Conservation (phyloP, 208 protist species). For the Acanthamoeba comandoni region DNA sequence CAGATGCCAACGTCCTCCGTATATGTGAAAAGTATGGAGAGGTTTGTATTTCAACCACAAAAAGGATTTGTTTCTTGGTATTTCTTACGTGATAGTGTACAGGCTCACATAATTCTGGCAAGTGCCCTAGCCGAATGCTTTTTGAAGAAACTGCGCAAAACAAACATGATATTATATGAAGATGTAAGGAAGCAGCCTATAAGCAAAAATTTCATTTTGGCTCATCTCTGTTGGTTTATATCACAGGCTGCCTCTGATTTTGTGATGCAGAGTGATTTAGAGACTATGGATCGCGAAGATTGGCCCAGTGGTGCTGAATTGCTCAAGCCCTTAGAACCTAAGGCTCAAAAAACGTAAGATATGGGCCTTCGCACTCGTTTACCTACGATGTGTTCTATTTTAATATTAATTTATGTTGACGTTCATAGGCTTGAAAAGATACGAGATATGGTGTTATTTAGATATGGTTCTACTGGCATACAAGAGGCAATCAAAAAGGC, state of each 20-base stretch:
- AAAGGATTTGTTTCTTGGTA: background rate
- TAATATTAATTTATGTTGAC: constrained; percentile 4
- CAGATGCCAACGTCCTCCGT: constrained; percentile 78
- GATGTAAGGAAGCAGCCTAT: too few relatives aligned
- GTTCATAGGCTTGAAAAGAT: constrained; percentile 80
- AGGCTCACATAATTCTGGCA: constrained; percentile 76
- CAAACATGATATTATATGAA: constrained; percentile 75
- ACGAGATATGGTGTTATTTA: constrained; percentile 82
- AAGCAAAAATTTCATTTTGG: too few relatives aligned
- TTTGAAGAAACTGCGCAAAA: constrained; percentile 80
- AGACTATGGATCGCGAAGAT: too few relatives aligned
- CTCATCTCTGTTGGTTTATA: too few relatives aligned
- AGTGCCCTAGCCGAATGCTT: constrained; percentile 84
- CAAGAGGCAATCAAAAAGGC: constrained; percentile 79
- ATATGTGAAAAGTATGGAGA: constrained; percentile 81
- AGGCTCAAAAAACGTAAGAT: constrained; percentile 37
- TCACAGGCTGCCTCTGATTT: too few relatives aligned
- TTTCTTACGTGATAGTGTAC: background rate
- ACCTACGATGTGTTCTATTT: background rate
- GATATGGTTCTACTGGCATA: constrained; percentile 81
- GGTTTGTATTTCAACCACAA: too few relatives aligned
- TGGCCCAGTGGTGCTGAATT: constrained; percentile 22
- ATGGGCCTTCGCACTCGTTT: background rate
- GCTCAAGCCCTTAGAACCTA: background rate
- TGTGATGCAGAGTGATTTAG: too few relatives aligned